Evolutionary conservation across 2,329 filamentous ascomycete genomes (phyloP).

Genomic region (Fusarium avenaceum): DNA sequence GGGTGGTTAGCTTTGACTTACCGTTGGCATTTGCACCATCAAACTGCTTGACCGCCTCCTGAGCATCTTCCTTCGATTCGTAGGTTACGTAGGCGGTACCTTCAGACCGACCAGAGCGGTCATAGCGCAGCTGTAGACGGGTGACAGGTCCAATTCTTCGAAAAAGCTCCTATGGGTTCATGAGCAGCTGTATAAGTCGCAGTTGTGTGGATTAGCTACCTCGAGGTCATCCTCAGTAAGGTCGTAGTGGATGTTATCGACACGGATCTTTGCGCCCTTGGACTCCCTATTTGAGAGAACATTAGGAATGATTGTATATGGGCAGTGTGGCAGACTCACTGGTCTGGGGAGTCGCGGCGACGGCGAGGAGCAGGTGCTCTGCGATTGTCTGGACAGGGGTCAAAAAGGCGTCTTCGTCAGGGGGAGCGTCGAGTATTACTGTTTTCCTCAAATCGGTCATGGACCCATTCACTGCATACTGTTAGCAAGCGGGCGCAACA

Average conservation of each 20-base stretch:
- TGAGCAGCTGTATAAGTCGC: constrained; percentile 44
- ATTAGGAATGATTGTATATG: constrained; percentile 29
- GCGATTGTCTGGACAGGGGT: constrained; percentile 55
- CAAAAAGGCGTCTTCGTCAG: constrained; percentile 32
- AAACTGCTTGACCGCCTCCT: constrained; percentile 81
- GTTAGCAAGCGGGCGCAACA: constrained; percentile 24
- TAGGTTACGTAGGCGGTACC: constrained; percentile 89
- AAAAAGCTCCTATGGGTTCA: constrained; percentile 77
- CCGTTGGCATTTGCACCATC: constrained; percentile 92
- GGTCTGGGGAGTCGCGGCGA: constrained; percentile 60
- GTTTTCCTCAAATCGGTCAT: constrained; percentile 87
- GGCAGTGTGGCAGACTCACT: constrained; percentile 44
- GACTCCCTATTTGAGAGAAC: constrained; percentile 58
- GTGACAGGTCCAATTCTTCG: constrained; percentile 78
- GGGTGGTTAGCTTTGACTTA: constrained; percentile 45
- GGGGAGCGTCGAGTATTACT: constrained; percentile 57
- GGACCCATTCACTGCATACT: constrained; percentile 84
- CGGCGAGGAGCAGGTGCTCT: constrained; percentile 59
- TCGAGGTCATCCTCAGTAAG: constrained; percentile 86
- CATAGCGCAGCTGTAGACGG: constrained; percentile 81
- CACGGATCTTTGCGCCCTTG: constrained; percentile 78
- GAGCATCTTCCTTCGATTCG: constrained; percentile 76
- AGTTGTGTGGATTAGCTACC: constrained; percentile 61
- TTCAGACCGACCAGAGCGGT: constrained; percentile 89
- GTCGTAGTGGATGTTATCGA: constrained; percentile 94